Evolutionary conservation across 2,329 filamentous ascomycete species (phyloP), one percentile per base, ranked within the genome.

Genomic region (Beauveria scarabaeidicola): DNA sequence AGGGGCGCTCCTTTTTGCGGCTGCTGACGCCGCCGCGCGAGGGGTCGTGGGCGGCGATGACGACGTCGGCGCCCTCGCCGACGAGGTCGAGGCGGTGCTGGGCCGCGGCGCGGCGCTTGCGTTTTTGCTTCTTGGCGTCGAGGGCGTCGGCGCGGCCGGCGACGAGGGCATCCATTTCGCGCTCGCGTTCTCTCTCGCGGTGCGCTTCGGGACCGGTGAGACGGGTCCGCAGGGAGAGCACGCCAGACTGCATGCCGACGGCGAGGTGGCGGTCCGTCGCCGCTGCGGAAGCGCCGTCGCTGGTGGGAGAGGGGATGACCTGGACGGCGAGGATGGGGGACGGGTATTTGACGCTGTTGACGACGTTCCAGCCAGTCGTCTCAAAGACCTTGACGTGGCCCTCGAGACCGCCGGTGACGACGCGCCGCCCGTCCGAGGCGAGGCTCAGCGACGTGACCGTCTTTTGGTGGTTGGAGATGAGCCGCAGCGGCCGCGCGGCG

Each of bases 351-450:
- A 89, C 85, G 55, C 90, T 93, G 43, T 90, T 88, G n/a, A 97
- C 92, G 8, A 97, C 90, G 70, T 97, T 96, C 94, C 94, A 99
- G 54, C 85, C 87, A 1, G 86, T 87, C 1, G 92, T 97, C 75
- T 97, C 93, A 68, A 96, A 97, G 43, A 99, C 85, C 76, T 99
- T 99, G 76, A 97, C 87, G 74, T 97, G 94, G 10, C 94, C 95
- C 72, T 99, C 94, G 50, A 99, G 80, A 21, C 88, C 91, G 73
- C 91, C 94, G 64, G 88, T 92, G 58, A 99, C 83, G 60, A 99
- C 81, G 54, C 94, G 85, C 54, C 85, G 85, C 51, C 89, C 90
- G 65, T 89, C 84, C 48, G 90, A 92, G 8, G 91, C 92, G 38
- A 95, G 78, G 55, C 88, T 87, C 58, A 99, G 81, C 8, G 89